Evolutionary conservation across 1,284 basidiomycete genomes (phyloP), one percentile per base, ranked within the genome.

Genomic region (Pyrrhoderma noxium): DNA sequence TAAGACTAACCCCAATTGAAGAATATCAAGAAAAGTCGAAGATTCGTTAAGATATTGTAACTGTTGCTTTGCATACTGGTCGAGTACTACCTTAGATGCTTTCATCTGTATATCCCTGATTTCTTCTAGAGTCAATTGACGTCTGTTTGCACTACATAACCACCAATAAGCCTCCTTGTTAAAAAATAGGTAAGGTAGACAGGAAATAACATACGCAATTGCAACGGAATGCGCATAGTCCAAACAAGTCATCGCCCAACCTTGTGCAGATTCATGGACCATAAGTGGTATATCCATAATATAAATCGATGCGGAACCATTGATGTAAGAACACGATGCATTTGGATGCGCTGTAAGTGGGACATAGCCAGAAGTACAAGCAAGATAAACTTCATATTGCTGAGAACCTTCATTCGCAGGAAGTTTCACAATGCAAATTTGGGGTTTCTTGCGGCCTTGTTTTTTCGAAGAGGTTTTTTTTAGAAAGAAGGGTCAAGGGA

Each of bases 61-160:
- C 23, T 46, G 42, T 31, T 50, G 47, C 14, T 47, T 45, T 9
- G 27, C 34, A 19, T 27, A 22, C 22, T 14, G 42, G 18, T 50
- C 38, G 14, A 18, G 38, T 7, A 37, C 3, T 27, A 46, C 27
- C 16, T 36, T 25, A 16, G 27, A 42, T n/a, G 37, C 18, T 27
- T 54, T 45, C 14, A 48, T n/a, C 37, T 54, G 52, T 3, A 54
- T 45, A 22, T 47, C n/a, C 38, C 48, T 54, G n/a, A 54, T 47
- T 19, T 49, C 52, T 22, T 54, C 52, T 8, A 46, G 23, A 25
- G 36, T 49, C 16, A 54, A 31, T 3, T 21, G 36, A 14, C 47
- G 42, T n/a, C 44, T 46, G 19, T 40, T 23, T 4, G 52, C 35
- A 18, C 47, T 54, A 14, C 34, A 51, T 8, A 14, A 8, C 18